A percentile compares a stretch with the other conserved stretches of the same genome.
phyloP scores from a whole-genome alignment of 225 moss, liverwort and hornwort genomes.

The Marchantia polymorpha region DNA sequence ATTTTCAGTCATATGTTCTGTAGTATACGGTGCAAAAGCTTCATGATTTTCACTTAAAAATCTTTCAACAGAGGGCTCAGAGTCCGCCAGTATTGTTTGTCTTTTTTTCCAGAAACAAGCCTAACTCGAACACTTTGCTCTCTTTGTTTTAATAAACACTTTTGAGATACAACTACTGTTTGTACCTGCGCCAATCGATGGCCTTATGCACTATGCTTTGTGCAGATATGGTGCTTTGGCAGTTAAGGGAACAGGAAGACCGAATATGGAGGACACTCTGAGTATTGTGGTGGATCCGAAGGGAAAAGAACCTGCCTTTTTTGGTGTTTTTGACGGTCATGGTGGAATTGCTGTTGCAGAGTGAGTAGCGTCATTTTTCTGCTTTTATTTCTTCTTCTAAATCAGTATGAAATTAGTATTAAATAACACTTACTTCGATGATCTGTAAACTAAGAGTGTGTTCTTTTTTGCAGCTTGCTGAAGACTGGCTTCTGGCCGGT shows the following conservation, averaged over 20 bases:
- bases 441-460: not conserved
- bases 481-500: conserved; percentile 69
- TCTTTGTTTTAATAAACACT: not conserved
- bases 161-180: not conserved
- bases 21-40: too few relatives aligned
- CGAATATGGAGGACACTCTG: conserved; percentile 70
- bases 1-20: too few relatives aligned
- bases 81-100: too few relatives aligned
- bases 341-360: conserved; percentile 88
- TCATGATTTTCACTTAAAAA: too few relatives aligned
- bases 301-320: conserved; percentile 71
- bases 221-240: conserved; percentile 71
- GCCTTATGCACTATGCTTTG: not conserved
- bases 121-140: not conserved
- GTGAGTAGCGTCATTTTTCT: conserved; percentile 34
- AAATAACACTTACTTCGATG: not conserved
- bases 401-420: not conserved
- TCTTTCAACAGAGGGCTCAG: too few relatives aligned
- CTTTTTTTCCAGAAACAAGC: too few relatives aligned
- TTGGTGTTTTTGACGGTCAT: conserved; percentile 93
- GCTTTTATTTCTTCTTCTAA: not conserved
- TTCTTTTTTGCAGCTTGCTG: conserved; percentile 56
- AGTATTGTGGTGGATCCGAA: conserved; percentile 63
- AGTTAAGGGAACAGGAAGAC: conserved; percentile 65
- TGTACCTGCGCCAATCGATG: not conserved